Evolutionary conservation across 2,329 filamentous ascomycete genomes (phyloP).

Genomic region (Fusarium multiceps): DNA sequence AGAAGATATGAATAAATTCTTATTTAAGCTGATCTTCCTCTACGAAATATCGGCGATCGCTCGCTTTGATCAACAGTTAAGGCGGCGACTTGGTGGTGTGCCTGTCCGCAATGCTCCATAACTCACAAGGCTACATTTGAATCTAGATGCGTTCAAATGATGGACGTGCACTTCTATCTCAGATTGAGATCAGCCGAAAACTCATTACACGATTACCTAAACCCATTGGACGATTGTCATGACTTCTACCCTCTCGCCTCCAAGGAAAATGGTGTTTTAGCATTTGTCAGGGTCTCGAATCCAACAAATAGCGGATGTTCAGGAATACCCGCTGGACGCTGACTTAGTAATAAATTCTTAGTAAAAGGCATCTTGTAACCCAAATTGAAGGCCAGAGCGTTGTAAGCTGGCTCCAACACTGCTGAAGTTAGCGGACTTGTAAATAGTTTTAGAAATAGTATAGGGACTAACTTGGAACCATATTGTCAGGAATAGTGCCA

Average conservation of each 20-base stretch:
- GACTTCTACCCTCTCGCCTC: too few relatives aligned
- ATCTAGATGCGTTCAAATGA: not conserved
- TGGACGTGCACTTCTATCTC: too few relatives aligned
- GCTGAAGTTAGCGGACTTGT: not conserved
- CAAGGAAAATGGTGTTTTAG: too few relatives aligned
- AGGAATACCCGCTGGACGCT: not conserved
- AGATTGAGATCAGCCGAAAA: too few relatives aligned
- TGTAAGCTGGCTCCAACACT: not conserved
- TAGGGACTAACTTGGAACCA: not conserved
- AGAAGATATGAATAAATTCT: not conserved
- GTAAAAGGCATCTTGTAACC: not conserved
- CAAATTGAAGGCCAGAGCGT: not conserved
- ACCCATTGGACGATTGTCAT: too few relatives aligned
- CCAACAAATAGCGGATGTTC: not conserved
- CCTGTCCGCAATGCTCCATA: too few relatives aligned
- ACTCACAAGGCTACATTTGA: accelerated
- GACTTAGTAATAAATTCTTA: not conserved
- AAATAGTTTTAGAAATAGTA: not conserved
- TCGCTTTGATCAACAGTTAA: too few relatives aligned
- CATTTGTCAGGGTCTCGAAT: not conserved
- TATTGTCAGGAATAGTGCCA: not conserved
- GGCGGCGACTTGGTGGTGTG: too few relatives aligned
- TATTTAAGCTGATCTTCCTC: too few relatives aligned
- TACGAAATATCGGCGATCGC: accelerated
- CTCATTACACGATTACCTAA: too few relatives aligned